These are phyloP conservation scores for Leptographium procerum DNA, from an alignment of 2,329 filamentous ascomycete species.

Conservation along the genomic window DNA sequence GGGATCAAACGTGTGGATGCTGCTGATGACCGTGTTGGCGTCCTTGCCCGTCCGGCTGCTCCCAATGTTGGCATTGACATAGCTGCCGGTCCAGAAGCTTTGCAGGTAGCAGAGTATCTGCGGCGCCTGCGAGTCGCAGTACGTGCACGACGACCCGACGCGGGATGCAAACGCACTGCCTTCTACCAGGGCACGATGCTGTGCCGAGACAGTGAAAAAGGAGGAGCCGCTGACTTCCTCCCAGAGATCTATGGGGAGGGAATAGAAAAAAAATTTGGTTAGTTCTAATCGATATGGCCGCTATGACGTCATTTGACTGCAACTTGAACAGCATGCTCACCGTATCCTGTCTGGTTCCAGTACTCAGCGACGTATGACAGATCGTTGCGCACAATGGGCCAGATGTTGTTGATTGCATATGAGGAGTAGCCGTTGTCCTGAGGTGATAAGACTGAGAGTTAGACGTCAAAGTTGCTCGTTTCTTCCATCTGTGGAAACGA, in stretches of 20 bases:
- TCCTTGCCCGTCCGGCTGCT: slow-evolving; percentile 52
- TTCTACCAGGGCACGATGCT: slow-evolving; percentile 58
- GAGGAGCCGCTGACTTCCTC: slow-evolving; percentile 68
- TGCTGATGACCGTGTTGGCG: slow-evolving; percentile 55
- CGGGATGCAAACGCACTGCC: slow-evolving; percentile 54
- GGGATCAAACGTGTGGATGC: slow-evolving; percentile 61
- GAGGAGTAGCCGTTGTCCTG: slow-evolving; percentile 46
- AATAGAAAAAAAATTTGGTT: not conserved
- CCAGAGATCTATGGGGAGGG: slow-evolving; percentile 48
- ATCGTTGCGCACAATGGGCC: slow-evolving; percentile 68
- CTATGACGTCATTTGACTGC: too few species aligned
- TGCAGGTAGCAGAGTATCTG: slow-evolving; percentile 64
- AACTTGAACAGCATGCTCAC: not conserved
- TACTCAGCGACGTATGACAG: slow-evolving; percentile 64
- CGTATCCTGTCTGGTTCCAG: slow-evolving; percentile 57
- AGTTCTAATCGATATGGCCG: not conserved
- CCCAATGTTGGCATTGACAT: slow-evolving; percentile 50
- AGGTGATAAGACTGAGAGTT: too few species aligned
- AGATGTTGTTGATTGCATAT: slow-evolving; percentile 45
- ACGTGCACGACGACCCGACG: slow-evolving; percentile 47
- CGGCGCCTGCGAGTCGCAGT: slow-evolving; percentile 52
- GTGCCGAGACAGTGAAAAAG: slow-evolving; percentile 64
- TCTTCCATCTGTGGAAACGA: too few species aligned
- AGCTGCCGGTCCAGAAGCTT: slow-evolving; percentile 58
- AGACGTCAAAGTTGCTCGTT: too few species aligned